Base-by-base conservation (phyloP, 495 filamentous ascomycete species). In the Aspergillus homomorphus region DNA sequence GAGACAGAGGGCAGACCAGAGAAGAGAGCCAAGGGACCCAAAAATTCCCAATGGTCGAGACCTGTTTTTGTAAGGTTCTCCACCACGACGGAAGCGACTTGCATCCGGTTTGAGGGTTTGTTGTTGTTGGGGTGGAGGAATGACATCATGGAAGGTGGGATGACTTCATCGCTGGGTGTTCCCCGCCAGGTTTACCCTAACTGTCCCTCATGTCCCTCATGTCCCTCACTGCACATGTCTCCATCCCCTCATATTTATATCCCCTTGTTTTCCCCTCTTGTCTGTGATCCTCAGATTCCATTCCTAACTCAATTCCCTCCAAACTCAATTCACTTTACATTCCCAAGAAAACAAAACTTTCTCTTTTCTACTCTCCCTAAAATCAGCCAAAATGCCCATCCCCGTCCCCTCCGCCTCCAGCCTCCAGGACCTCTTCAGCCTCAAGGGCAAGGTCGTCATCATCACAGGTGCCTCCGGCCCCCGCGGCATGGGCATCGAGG, bases 401-500 rank as follows among this genome's bases (percentile, higher is more conserved):
- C 63, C 68, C 58, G 71, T 87, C 61, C 84, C 86, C 66, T 67
- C 82, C 61, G 72, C 80, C 69, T 73, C 83, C 8, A 75, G 72
- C 62, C 77, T 90, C 60, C 66, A 75, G 62, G 86, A 90, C 70
- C 79, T 87, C 68, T 76, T 90, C 69, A 83, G 79, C 79, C 79
- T 90, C 33, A 89, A 89, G 73, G 86, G 86, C 78, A 88, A 88
- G 73, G 83, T 86, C 56, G 85, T 88, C 66, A 73, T 88, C 61
- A 77, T 90, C 24, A 90, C 87, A 24, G 87, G 87, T 57, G 87
- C 86, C 46, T 87, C 86, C 41, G 87, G 86, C 14, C 75, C 86
- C 45, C 79, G 73, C 30, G 87, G 87, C 33, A 90, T 90, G 78
- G 87, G 87, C 53, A 88, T 87, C 61, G 87, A 89, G 69, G 85